Evolutionary conservation across 2,329 filamentous ascomycete genomes (phyloP).

Genomic region (Arthrinium puccinioides): DNA sequence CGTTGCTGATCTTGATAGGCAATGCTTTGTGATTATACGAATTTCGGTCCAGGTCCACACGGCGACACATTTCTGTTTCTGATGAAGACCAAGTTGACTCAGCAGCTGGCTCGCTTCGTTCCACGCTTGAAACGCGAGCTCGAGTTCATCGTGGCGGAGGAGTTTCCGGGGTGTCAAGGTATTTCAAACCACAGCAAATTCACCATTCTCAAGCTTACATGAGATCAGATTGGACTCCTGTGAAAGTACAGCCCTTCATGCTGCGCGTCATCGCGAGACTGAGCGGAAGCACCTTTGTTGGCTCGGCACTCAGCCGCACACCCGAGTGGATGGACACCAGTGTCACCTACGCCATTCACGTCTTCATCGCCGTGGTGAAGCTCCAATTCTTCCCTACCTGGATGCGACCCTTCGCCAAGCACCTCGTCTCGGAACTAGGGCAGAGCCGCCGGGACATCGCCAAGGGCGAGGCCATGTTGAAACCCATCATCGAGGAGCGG

Average conservation of each 20-base stretch:
- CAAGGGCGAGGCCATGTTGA: slow-evolving; percentile 33
- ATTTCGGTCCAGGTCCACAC: slow-evolving; percentile 39
- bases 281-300: slow-evolving; percentile 47
- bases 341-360: slow-evolving; percentile 42
- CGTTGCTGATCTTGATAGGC: slow-evolving; percentile 25
- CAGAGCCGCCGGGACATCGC: slow-evolving; percentile 36
- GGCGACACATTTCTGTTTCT: slow-evolving; percentile 35
- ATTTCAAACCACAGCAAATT: slow-evolving; percentile 4
- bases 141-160: slow-evolving; percentile 35
- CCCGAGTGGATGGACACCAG: slow-evolving; percentile 47
- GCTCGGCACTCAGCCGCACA: slow-evolving; percentile 39
- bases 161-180: slow-evolving; percentile 40
- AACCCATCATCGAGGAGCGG: slow-evolving; percentile 38
- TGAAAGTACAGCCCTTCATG: slow-evolving; percentile 44
- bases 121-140: slow-evolving; percentile 40
- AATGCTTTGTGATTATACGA: slow-evolving; percentile 43
- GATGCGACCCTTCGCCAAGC: slow-evolving; percentile 38
- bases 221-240: slow-evolving; percentile 43
- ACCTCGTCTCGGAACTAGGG: slow-evolving; percentile 37
- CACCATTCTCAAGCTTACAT: background rate
- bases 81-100: slow-evolving; percentile 38
- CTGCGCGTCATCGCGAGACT: slow-evolving; percentile 44
- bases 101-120: slow-evolving; percentile 37
- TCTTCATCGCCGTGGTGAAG: slow-evolving; percentile 39
- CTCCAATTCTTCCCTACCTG: slow-evolving; percentile 45